Base-by-base conservation (phyloP, 2,329 filamentous ascomycete genomes). In the Sclerotinia sclerotiorum region DNA sequence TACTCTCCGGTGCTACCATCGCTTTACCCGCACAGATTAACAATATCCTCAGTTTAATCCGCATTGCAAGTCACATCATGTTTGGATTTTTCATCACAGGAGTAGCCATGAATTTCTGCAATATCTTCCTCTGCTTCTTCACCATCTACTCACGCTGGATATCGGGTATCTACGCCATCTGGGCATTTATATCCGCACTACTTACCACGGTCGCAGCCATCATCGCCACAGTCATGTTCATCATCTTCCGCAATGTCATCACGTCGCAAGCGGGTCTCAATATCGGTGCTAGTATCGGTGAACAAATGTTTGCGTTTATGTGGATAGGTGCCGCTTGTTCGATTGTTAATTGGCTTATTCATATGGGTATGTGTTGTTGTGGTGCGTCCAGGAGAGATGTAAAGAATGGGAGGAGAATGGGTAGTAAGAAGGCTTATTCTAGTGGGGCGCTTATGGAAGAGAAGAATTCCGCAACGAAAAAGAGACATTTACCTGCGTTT, bases 271-370 rank as follows among this genome's bases (percentile, higher is more conserved):
- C 85, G 2, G 87, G 91, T 69, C 82, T 97, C 65, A 95, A 97
- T 78, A 93, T 97, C 73, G 70, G 73, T 13, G 91, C 89, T 3
- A 80, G 84, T 3, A 81, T 97, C 46, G 93, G 93, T 7, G 80
- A 78, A 48, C 84, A 87, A 72, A 94, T 97, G 90, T 86, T 97
- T 75, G 90, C 82, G 0, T 96, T 97, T 76, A 94, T 97, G 90
- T 98, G 94, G 94, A 85, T 93, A 39, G 91, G 90, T 0, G 85
- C 88, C 0, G 86, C 83, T 0, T 86, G 89, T 70, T 85, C 87
- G 1, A 80, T 92, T 6, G 75, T 94, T 27, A 89, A 90, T 0
- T 94, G 91, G 74, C 77, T 90, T 44, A 82, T 96, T 27, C 92
- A 96, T 78, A 81, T 90, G 39, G 87, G 89, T 44, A 84, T 94